Evolutionary conservation across 1,284 basidiomycete genomes (phyloP), one percentile per base, ranked within the genome.

Genomic region (Sanghuangporus baumii): DNA sequence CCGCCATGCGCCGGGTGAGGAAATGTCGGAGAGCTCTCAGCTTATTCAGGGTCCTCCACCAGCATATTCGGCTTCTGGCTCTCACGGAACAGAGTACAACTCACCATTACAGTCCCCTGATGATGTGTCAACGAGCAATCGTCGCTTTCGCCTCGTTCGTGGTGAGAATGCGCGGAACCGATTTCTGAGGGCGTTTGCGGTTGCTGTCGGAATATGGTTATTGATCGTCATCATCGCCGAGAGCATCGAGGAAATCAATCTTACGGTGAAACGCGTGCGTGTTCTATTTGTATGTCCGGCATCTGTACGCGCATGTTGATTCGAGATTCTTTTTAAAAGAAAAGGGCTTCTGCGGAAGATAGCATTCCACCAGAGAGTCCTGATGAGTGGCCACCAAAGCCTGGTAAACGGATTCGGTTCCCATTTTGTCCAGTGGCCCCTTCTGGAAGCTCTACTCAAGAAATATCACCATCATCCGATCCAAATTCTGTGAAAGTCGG

Each of bases 151-250:
- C 6, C 36, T 57, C 12, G 26, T 26, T 20, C 55, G 55, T 16
- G 61, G 59, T 0, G 60, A 65, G 52, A 55, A 55, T 51, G 64
- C 64, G 12, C 37, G 37, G 18, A 57, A 37, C 14, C 31, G 61
- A 7, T 65, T 65, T 31, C 23, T 47, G 12, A 43, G 26, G 14
- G 55, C 61, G 20, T 58, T 65, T 4, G 34, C 26, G 7, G 38
- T 62, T 7, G 64, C 64, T n/a, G 6, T 62, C 23, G 11, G 20
- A 7, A 50, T 59, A 5, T 65, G 50, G 55, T 9, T 55, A 12
- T 46, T 65, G 47, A 12, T 62, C 11, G 56, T 40, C 1, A 54
- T 65, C 16, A 31, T 62, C 8, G 31, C 40, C 1, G 12, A 23
- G 59, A n/a, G 34, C 20, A 41, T 57, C 18, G 31, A 12, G 47